Evolutionary conservation across 2,329 filamentous ascomycete species (phyloP), one percentile per base, ranked within the genome.

Genomic region (Diaporthe citri): DNA sequence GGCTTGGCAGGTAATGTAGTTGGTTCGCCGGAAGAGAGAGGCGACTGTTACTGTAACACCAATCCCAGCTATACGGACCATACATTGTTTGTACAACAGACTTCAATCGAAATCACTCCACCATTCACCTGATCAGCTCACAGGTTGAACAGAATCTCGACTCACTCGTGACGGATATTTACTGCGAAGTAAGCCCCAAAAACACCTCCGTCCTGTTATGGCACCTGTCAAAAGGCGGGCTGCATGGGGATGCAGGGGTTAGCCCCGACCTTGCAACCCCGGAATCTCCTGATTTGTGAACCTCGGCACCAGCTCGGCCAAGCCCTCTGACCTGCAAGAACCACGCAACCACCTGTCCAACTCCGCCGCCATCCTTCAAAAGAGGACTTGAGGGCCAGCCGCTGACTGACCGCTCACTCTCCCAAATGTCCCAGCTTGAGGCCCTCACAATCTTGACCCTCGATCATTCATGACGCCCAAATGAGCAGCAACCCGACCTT

Each of bases 401-500:
- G 22, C 46, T 17, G 48, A 51, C 46, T 55, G 52, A 31, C 52
- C 52, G n/a, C 46, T n/a, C 48, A 22, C 39, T 34, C 64, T 41
- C 25, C n/a, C 39, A 43, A 52, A 52, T 67, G 64, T 36, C 62
- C 22, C 22, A 51, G 28, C 43, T 2, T 20, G 28, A 36, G 46
- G 46, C 34, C 28, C 22, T 36, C 31, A 51, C 62, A 1, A 66
- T 51, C 12, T 17, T 20, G 43, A 43, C 17, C 41, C n/a, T 46
- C 17, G 39, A 20, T 52, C 46, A 20, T 55, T 41, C 46, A 69
- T 69, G 59, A 64, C 66, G 75, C 74, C 77, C 76, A 77, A 78
- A 89, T 89, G 88, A 88, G 85, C 80, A 85, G 85, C 80, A 85
- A 87, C 76, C 85, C 86, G 76, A 94, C 94, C 85, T 98, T 98